Conservation (phyloP, 495 filamentous ascomycete species). For the Margaritispora aquatica region DNA sequence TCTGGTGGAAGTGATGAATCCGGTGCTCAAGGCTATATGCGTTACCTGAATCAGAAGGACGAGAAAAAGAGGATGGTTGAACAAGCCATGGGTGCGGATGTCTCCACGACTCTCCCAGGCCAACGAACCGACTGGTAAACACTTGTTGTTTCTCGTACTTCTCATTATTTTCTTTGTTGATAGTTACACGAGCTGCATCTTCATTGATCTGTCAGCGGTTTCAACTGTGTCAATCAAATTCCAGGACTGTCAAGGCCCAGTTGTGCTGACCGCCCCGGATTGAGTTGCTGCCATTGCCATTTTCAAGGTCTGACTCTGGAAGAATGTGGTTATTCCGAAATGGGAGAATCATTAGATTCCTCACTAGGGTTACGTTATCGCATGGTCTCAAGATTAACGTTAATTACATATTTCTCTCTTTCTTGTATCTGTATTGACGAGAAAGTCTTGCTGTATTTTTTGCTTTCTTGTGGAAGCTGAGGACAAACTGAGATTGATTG, state of each 20-base stretch:
- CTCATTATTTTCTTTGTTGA: too few relatives aligned
- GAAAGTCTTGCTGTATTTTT: background rate
- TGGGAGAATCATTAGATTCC: background rate
- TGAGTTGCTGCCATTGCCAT: too few relatives aligned
- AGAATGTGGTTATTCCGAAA: too few relatives aligned
- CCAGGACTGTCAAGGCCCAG: too few relatives aligned
- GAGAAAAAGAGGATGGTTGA: conserved; percentile 14
- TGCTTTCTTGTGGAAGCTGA: background rate
- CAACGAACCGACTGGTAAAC: background rate
- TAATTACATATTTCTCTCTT: background rate
- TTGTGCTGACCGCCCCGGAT: too few relatives aligned
- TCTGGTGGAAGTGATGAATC: background rate
- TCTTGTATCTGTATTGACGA: background rate
- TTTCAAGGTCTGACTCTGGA: too few relatives aligned
- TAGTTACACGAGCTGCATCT: too few relatives aligned
- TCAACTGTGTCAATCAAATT: too few relatives aligned
- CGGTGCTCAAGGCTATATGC: conserved; percentile 17
- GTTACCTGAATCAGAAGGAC: conserved; percentile 15
- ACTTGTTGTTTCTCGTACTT: too few relatives aligned
- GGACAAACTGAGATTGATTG: background rate
- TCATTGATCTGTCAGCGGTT: too few relatives aligned
- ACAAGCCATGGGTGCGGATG: background rate
- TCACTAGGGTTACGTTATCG: background rate
- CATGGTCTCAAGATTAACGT: too few relatives aligned
- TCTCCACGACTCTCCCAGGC: background rate